Percentiles rank a stretch among this genome's conserved stretches.
phyloP scores from a whole-genome alignment of 495 filamentous ascomycete genomes.

The Opeltia flavorubescens region DNA sequence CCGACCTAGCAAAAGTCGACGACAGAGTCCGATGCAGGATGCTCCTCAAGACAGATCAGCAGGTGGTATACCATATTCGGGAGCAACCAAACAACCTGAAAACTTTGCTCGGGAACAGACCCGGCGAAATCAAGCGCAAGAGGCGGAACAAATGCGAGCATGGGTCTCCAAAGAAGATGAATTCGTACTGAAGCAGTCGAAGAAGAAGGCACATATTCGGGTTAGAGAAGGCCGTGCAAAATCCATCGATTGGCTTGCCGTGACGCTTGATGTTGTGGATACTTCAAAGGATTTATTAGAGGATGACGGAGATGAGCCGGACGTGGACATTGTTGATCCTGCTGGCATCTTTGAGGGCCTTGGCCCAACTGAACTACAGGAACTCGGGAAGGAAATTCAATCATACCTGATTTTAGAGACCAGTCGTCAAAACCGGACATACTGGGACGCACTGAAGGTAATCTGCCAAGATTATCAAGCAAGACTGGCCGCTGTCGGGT shows the following conservation, averaged over 20 bases:
- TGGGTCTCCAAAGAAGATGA: constrained; percentile 93
- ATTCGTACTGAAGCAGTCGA: constrained; percentile 92
- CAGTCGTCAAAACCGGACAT: constrained; percentile 63
- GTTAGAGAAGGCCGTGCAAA: constrained; percentile 88
- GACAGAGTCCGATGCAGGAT: background rate
- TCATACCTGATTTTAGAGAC: constrained; percentile 72
- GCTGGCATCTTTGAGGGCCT: constrained; percentile 70
- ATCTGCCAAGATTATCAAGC: constrained; percentile 70
- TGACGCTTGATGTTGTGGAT: constrained; percentile 79
- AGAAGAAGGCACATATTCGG: constrained; percentile 93
- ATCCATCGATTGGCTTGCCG: constrained; percentile 90
- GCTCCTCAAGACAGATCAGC: background rate
- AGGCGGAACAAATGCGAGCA: constrained; percentile 62
- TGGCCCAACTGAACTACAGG: constrained; percentile 51
- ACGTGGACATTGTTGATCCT: constrained; percentile 69
- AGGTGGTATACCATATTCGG: background rate
- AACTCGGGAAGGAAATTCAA: constrained; percentile 76
- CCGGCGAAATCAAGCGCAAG: constrained; percentile 45
- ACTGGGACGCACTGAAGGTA: constrained; percentile 79
- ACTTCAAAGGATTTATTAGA: constrained; percentile 63
- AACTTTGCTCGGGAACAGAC: constrained; percentile 30
- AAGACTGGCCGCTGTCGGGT: constrained; percentile 41
- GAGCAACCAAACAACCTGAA: constrained; percentile 9
- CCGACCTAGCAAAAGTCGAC: constrained; percentile 6
- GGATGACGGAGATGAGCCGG: constrained; percentile 65